Base-by-base conservation (phyloP, 2,329 filamentous ascomycete genomes). In the Alternaria gansuensis region DNA sequence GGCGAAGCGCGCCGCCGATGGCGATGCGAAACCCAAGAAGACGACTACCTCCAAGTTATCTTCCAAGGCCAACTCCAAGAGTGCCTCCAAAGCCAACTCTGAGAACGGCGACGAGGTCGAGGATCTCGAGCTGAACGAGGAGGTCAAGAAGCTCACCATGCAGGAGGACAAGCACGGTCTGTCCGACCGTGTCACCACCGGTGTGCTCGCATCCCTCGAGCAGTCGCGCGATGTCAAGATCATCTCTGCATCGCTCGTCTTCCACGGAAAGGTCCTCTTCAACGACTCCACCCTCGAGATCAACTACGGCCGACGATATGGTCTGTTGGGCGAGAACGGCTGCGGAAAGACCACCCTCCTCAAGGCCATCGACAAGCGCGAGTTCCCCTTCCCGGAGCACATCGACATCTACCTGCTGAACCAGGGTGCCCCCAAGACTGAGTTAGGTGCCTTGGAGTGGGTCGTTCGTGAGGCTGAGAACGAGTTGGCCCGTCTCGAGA, bases 391-490 rank as follows among this genome's bases (percentile, higher is more conserved):
- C 76, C 96, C 95, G 61, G 91, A 97, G 28, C 93, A 97, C 80
- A 86, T 99, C 79, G 96, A 99, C 81, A 96, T 99, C 80, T 99
- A 99, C 83, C 88, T 99, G 44, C 85, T 99, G 69, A 99, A 99
- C 82, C 92, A 98, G 82, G 95, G 95, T 82, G 95, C 95, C 45
- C 93, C 93, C 62, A 90, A 92, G 52, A 91, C 86, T 58, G 92
- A 98, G 0, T 82, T 93, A 51, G 95, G 96, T 75, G 95, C 95
- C 67, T 85, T 99, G 58, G 94, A 98, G 76, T 99, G 96, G 93
- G 95, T 99, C 66, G 92, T 99, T 69, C 92, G 82, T 65, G 93
- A 99, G 84, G 95, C 95, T 33, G 90, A 98, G 83, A 89, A 88
- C 69, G 94, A 98, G 83, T 86, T 99, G 84, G 90, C 92, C 54